A percentile compares a stretch with the other conserved stretches of the same genome.
These are phyloP conservation scores for Candida frijolesensis DNA, from an alignment of 1,139 yeast genomes.

Conservation along the genomic window DNA sequence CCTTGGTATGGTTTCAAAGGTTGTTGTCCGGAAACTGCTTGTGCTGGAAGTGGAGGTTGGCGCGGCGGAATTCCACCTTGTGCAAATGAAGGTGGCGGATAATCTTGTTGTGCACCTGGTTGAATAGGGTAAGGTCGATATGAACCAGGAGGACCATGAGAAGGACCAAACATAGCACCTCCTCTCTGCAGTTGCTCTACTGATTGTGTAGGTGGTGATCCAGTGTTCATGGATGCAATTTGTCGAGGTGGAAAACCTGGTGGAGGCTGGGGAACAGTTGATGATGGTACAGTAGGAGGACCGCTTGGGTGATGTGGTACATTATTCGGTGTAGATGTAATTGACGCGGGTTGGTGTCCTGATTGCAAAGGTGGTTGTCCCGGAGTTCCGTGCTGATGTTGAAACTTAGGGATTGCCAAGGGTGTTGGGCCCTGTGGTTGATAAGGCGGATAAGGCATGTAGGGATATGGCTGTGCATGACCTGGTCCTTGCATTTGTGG, in stretches of 20 bases:
- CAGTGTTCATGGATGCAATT: background rate
- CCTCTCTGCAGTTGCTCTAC: background rate
- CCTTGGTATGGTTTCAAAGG: slow-evolving; percentile 1
- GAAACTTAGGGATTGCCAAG: background rate
- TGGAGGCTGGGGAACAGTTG: background rate
- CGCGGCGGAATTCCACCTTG: background rate
- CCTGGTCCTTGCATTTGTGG: slow-evolving; percentile 3
- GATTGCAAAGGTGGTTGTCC: background rate
- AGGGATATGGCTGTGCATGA: background rate
- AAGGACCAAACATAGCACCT: background rate
- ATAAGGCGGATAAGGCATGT: slow-evolving; percentile 2
- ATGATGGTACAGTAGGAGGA: background rate
- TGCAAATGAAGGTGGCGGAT: background rate
- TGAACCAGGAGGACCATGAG: background rate
- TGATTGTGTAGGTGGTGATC: background rate
- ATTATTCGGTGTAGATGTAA: background rate
- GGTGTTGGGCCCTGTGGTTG: background rate
- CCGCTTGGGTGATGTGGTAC: background rate
- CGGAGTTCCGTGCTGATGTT: background rate
- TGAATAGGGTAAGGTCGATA: background rate
- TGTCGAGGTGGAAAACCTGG: no score
- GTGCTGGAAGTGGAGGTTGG: background rate
- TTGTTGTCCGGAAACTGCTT: slow-evolving; percentile 1
- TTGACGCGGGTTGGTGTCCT: background rate
- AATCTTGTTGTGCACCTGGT: background rate